Conservation (phyloP, 2,329 filamentous ascomycete genomes). For the Penicillium sp. region DNA sequence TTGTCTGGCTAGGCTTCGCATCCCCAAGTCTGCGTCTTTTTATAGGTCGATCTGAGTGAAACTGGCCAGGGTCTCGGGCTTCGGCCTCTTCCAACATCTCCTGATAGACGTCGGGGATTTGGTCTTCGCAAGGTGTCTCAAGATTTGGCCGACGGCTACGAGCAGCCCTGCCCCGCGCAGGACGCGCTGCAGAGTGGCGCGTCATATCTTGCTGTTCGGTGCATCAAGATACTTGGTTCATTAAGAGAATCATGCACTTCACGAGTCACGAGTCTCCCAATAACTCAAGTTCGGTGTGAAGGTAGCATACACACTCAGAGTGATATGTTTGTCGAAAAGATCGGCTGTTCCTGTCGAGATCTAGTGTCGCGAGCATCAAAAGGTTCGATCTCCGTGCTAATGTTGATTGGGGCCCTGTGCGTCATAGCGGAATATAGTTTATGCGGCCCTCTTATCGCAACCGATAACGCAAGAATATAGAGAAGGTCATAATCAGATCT, state of each 20-base stretch:
- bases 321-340: no score
- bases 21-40: constrained; percentile 47
- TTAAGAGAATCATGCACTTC: background rate
- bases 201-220: constrained; percentile 21
- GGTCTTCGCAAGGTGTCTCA: constrained; percentile 28
- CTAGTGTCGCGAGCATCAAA: constrained; percentile 5
- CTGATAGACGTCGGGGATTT: constrained; percentile 43
- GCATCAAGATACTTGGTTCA: constrained; percentile 18
- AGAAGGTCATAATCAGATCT: no score
- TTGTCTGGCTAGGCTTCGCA: constrained; percentile 22
- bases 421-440: constrained; percentile 21
- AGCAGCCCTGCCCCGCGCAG: constrained; percentile 20
- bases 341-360: background rate
- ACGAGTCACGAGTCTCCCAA: background rate
- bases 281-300: background rate
- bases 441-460: background rate
- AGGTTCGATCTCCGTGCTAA: constrained; percentile 15
- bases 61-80: constrained; percentile 34
- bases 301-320: background rate
- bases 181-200: constrained; percentile 26
- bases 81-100: constrained; percentile 50
- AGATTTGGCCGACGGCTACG: constrained; percentile 17
- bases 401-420: constrained; percentile 17
- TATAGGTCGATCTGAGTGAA: constrained; percentile 33
- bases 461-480: background rate